These are phyloP conservation scores for Solanum piurae DNA, from an alignment of 257 asterid species.

Conservation along the genomic window DNA sequence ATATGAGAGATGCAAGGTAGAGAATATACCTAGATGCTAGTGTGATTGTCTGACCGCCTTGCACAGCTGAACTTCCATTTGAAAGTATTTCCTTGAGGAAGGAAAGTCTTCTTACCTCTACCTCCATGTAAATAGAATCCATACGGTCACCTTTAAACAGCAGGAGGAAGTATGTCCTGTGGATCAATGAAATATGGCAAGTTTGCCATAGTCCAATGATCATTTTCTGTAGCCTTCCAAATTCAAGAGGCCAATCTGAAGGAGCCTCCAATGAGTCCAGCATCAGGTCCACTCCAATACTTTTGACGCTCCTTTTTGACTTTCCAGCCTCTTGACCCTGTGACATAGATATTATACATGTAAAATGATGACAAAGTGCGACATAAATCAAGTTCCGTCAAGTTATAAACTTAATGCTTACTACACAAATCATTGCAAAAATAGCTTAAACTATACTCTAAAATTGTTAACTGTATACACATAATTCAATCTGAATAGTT, in stretches of 20 bases:
- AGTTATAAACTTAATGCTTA: not conserved
- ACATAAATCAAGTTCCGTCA: not conserved
- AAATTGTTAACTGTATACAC: not conserved
- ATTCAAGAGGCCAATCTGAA: slow-evolving; percentile 32
- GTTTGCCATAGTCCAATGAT: slow-evolving; percentile 37
- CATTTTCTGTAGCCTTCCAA: slow-evolving; percentile 23
- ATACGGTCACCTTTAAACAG: slow-evolving; percentile 38
- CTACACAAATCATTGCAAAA: not conserved
- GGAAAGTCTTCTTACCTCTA: slow-evolving; percentile 37
- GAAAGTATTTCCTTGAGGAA: slow-evolving; percentile 32
- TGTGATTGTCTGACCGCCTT: slow-evolving; percentile 29
- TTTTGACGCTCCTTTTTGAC: slow-evolving; percentile 16
- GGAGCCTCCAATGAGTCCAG: slow-evolving; percentile 17
- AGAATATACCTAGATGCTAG: slow-evolving; percentile 25
- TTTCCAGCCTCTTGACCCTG: slow-evolving; percentile 17
- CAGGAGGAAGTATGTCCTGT: slow-evolving; percentile 44
- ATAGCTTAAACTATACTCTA: not conserved
- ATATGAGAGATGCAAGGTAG: not conserved
- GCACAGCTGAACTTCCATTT: slow-evolving; percentile 23
- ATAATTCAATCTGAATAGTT: not conserved
- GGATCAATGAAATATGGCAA: slow-evolving; percentile 39
- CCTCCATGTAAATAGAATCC: slow-evolving; percentile 50
- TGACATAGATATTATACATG: not conserved
- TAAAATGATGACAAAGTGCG: not conserved
- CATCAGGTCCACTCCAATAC: slow-evolving; percentile 25